Evolutionary conservation across 1,284 basidiomycete genomes (phyloP).

Genomic region (Waitea zeae): DNA sequence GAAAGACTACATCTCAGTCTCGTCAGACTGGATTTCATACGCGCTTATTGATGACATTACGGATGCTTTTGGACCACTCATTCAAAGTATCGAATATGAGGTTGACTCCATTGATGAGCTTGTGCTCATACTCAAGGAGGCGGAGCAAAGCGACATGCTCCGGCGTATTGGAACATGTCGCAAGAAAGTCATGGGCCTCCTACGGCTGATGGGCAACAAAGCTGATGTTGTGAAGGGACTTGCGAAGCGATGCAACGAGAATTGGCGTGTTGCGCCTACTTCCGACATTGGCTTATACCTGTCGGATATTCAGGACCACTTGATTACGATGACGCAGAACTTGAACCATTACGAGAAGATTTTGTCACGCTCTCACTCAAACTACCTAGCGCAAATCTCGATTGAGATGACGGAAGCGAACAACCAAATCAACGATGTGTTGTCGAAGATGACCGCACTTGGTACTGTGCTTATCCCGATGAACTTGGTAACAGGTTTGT

Average conservation of each 20-base stretch:
- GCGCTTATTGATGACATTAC: constrained; percentile 99
- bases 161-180: constrained; percentile 90
- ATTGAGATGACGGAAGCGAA: constrained; percentile 99
- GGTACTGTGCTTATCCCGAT: constrained; percentile 96
- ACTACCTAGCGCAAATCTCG: constrained; percentile 95
- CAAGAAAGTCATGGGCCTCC: constrained; percentile 98
- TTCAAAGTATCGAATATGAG: constrained; percentile 98
- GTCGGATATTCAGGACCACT: constrained; percentile 92
- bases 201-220: constrained; percentile 97
- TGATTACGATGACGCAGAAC: constrained; percentile 99
- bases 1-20: constrained; percentile 98
- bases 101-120: constrained; percentile 99
- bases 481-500: constrained; percentile 83
- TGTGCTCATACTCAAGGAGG: constrained; percentile 86
- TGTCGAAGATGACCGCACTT: constrained; percentile 95
- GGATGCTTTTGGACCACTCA: constrained; percentile 96
- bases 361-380: constrained; percentile 95
- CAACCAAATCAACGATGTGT: constrained; percentile 98
- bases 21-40: constrained; percentile 99
- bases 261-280: constrained; percentile 97
- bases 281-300: constrained; percentile 72
- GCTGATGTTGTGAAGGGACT: constrained; percentile 98
- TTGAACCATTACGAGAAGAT: constrained; percentile 99
- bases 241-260: constrained; percentile 96
- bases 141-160: constrained; percentile 70